These are phyloP conservation scores for Protomyces gravidus DNA, from an alignment of 1,139 yeast species.

Conservation along the genomic window DNA sequence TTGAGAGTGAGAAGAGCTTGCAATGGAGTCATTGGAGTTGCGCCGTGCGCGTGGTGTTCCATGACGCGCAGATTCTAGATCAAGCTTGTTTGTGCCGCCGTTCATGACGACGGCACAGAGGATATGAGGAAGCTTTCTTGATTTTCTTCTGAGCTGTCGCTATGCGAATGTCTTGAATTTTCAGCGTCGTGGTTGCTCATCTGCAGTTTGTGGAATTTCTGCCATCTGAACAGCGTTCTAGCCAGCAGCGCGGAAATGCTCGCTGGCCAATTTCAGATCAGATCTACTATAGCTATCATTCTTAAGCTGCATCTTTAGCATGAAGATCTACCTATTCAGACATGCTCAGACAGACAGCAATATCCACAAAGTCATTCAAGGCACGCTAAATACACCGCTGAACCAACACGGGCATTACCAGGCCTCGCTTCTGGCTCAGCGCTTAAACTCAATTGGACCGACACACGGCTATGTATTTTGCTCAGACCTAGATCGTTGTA, in stretches of 20 bases:
- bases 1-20: conserved; percentile 9
- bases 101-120: neutral
- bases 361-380: conserved; percentile 16
- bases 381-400: conserved; percentile 20
- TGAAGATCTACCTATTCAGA: conserved; percentile 17
- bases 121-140: no score
- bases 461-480: conserved; percentile 1
- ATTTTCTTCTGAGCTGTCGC: no score
- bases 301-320: no score
- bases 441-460: conserved; percentile 1
- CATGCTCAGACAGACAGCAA: conserved; percentile 26
- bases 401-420: conserved; percentile 14
- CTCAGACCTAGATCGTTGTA: conserved; percentile 15
- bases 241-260: no score
- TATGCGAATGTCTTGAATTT: no score
- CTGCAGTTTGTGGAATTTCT: no score
- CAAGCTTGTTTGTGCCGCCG: neutral
- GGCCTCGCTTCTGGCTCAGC: conserved; percentile 10
- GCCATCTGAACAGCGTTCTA: no score
- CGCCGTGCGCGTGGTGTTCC: neutral
- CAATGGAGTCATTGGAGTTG: conserved; percentile 7
- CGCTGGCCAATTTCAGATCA: no score
- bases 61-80: neutral
- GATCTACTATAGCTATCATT: no score
- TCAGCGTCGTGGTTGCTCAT: no score